Evolutionary conservation across 2,329 filamentous ascomycete genomes (phyloP), one percentile per base, ranked within the genome.

Genomic region (Helotiales sp.): DNA sequence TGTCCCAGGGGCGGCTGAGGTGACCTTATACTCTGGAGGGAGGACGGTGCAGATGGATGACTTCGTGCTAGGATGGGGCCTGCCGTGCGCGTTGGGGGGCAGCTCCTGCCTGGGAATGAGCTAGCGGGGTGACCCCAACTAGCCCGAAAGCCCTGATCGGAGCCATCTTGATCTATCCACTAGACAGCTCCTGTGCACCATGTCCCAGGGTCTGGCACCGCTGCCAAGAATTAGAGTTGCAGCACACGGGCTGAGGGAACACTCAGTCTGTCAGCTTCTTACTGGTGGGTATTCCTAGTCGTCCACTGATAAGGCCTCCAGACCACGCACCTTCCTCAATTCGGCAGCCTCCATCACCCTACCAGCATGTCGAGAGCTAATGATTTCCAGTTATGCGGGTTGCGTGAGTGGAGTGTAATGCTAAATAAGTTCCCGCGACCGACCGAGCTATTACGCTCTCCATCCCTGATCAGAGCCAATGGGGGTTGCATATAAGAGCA

Each of bases 171-270:
- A n/a, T n/a, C n/a, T n/a, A n/a, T n/a, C n/a, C n/a, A 15, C 31
- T 17, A 17, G 7, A 33, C 12, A 46, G n/a, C 42, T 31, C n/a
- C n/a, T 17, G 27, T 30, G 7, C 13, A 29, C 15, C 29, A 29
- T 19, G 15, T 8, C 22, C 48, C 27, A 49, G 31, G 42, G 29
- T 53, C n/a, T 50, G 42, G 33, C 31, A 25, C 40, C 1, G 17
- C 27, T 47, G 54, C 51, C 52, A 59, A 55, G 58, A 52, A 57
- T 42, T 50, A 54, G 46, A 49, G 54, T 55, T 60, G 38, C 42
- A 29, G 30, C 22, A 49, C 15, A 10, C 25, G 34, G 22, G 17
- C 30, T 19, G 30, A 13, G 6, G 46, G 53, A 19, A 38, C 24
- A 27, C n/a, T 24, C 30, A 24, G 3, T 24, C 29, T 19, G 10